Evolutionary conservation across 202 grass and related monocot species (phyloP).

Genomic region (Setaria viridis): DNA sequence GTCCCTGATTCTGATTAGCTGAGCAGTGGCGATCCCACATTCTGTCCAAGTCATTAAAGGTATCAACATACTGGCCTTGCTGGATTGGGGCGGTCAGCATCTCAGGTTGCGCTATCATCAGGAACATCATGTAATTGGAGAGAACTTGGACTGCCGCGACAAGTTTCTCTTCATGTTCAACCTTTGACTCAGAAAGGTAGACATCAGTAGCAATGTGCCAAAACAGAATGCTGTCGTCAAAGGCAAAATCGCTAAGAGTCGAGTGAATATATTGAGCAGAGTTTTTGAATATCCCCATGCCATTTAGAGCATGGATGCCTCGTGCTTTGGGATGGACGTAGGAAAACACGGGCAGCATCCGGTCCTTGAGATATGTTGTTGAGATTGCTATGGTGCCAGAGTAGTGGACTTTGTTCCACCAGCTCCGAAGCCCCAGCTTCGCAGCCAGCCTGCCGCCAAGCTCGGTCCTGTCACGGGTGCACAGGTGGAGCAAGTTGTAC

Average conservation of each 20-base stretch:
- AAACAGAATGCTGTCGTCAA: not conserved
- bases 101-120: not conserved
- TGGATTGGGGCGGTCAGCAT: not conserved
- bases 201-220: conserved; percentile 10
- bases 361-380: not conserved
- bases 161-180: not conserved
- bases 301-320: not conserved
- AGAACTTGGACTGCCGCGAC: not conserved
- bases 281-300: not conserved
- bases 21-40: not conserved
- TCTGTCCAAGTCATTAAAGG: not conserved
- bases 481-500: not conserved
- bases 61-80: not conserved
- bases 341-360: not conserved
- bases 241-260: not conserved
- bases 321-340: not conserved
- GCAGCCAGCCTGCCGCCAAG: not conserved
- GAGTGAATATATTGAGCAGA: not conserved
- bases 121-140: conserved; percentile 35
- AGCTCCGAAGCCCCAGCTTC: not conserved
- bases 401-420: not conserved
- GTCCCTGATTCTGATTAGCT: not conserved
- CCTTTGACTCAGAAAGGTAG: not conserved
- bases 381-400: not conserved
- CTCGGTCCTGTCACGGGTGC: not conserved